Evolutionary conservation across 1,284 basidiomycete species (phyloP).

Genomic region (Microbotryum saponariae): DNA sequence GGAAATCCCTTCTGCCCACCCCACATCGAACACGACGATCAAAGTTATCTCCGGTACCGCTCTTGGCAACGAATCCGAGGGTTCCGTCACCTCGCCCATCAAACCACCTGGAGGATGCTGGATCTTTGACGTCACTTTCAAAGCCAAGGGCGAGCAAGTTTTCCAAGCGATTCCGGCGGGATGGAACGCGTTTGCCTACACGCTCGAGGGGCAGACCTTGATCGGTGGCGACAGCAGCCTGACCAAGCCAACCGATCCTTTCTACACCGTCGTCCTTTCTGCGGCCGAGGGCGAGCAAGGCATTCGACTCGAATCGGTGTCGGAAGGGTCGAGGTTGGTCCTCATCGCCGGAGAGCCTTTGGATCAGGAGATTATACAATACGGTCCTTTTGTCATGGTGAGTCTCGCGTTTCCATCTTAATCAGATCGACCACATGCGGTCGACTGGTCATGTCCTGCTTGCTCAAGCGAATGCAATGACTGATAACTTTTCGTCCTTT

Average conservation of each 20-base stretch:
- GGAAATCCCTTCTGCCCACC: constrained; percentile 48
- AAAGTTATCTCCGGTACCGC: constrained; percentile 84
- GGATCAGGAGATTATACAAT: constrained; percentile 77
- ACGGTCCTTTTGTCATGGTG: constrained; percentile 55
- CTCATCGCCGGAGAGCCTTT: constrained; percentile 77
- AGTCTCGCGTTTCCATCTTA: constrained; percentile 38
- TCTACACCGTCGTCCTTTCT: constrained; percentile 50
- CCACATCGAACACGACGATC: constrained; percentile 61
- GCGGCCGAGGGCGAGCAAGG: constrained; percentile 57
- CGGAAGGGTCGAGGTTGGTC: constrained; percentile 32
- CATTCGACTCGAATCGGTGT: constrained; percentile 51
- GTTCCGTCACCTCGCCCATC: constrained; percentile 67
- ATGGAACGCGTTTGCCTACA: constrained; percentile 42
- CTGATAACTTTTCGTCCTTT: background rate
- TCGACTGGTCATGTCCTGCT: background rate
- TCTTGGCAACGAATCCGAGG: constrained; percentile 49
- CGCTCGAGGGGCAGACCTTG: constrained; percentile 20
- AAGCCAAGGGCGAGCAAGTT: constrained; percentile 55
- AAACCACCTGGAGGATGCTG: constrained; percentile 83
- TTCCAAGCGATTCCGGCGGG: constrained; percentile 72
- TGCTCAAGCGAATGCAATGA: too few relatives aligned
- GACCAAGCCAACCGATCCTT: constrained; percentile 40
- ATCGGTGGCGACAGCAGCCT: constrained; percentile 9
- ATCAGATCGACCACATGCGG: background rate
- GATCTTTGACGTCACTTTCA: constrained; percentile 77